Evolutionary conservation across 352 stramenopile species (phyloP).

Genomic region (Phytophthora idaei): DNA sequence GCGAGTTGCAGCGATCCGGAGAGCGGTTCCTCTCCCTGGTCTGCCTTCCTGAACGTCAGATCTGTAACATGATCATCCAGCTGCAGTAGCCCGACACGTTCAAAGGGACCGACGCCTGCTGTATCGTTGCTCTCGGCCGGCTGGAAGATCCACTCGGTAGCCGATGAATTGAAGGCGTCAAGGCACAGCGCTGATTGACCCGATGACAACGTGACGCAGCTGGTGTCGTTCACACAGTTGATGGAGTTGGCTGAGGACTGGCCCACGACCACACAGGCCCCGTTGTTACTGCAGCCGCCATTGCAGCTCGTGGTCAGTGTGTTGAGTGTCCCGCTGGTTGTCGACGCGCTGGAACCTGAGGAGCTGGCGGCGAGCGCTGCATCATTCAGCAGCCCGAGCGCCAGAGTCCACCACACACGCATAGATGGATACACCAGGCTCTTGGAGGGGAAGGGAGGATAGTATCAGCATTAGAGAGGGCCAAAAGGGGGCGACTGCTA

Average conservation of each 20-base stretch:
- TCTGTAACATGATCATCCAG: conserved; percentile 51
- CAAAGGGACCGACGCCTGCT: conserved; percentile 60
- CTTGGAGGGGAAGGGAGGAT: not conserved
- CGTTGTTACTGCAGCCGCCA: conserved; percentile 61
- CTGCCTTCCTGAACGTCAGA: conserved; percentile 56
- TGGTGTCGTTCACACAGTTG: conserved; percentile 78
- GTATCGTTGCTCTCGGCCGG: conserved; percentile 56
- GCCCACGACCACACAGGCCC: conserved; percentile 71
- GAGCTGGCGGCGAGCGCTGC: conserved; percentile 10
- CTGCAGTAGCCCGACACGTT: conserved; percentile 75
- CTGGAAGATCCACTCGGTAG: conserved; percentile 57
- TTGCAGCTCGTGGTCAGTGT: conserved; percentile 82
- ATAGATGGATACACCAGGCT: conserved; percentile 12
- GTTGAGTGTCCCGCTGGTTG: conserved; percentile 49
- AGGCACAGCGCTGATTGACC: conserved; percentile 72
- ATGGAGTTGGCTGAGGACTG: conserved; percentile 62
- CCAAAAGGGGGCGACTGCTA: not conserved
- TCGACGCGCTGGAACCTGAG: conserved; percentile 11
- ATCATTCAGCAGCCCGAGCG: conserved; percentile 15
- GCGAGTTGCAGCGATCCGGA: conserved; percentile 53
- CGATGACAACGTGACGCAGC: conserved; percentile 69
- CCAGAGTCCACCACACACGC: conserved; percentile 23
- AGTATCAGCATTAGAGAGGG: not conserved
- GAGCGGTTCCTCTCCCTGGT: conserved; percentile 41
- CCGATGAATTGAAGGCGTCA: conserved; percentile 49